These are phyloP conservation scores for Apophysomyces elegans DNA, from an alignment of 371 early-diverging fungal species.

Conservation along the genomic window DNA sequence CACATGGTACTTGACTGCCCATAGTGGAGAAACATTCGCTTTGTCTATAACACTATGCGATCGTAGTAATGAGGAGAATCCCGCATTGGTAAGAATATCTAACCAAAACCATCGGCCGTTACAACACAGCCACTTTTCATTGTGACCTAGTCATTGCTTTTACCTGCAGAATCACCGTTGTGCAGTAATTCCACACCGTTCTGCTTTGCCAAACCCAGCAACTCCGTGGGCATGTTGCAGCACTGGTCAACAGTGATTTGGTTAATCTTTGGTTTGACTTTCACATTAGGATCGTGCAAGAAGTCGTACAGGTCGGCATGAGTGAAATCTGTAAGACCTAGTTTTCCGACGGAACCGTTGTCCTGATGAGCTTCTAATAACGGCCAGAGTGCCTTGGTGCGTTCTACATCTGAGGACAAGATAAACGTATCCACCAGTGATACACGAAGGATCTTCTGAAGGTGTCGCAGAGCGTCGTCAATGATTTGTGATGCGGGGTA, in stretches of 20 bases:
- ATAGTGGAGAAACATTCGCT: slow-evolving; percentile 34
- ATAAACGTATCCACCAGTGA: slow-evolving; percentile 56
- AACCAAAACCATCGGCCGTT: slow-evolving; percentile 9
- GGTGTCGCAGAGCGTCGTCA: slow-evolving; percentile 36
- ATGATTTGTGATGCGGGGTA: slow-evolving; percentile 31
- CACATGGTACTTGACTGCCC: slow-evolving; percentile 62
- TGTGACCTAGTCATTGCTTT: neutral
- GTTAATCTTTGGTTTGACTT: slow-evolving; percentile 29
- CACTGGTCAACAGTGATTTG: slow-evolving; percentile 56
- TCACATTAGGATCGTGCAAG: slow-evolving; percentile 20
- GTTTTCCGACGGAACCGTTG: slow-evolving; percentile 19
- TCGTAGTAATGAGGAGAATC: slow-evolving; percentile 39
- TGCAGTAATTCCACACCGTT: slow-evolving; percentile 51
- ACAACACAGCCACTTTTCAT: neutral
- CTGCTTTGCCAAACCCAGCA: slow-evolving; percentile 51
- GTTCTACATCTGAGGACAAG: slow-evolving; percentile 29
- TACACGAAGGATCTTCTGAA: slow-evolving; percentile 44
- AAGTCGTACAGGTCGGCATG: slow-evolving; percentile 25
- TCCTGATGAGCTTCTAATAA: slow-evolving; percentile 33
- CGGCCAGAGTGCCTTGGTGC: slow-evolving; percentile 41
- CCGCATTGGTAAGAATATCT: slow-evolving; percentile 42
- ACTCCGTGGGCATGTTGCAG: slow-evolving; percentile 49
- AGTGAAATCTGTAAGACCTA: slow-evolving; percentile 34
- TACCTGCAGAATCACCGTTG: slow-evolving; percentile 57
- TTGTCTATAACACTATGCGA: slow-evolving; percentile 25